These are phyloP conservation scores for Biancaea sappan DNA, from an alignment of 306 rosid genomes.

Conservation along the genomic window DNA sequence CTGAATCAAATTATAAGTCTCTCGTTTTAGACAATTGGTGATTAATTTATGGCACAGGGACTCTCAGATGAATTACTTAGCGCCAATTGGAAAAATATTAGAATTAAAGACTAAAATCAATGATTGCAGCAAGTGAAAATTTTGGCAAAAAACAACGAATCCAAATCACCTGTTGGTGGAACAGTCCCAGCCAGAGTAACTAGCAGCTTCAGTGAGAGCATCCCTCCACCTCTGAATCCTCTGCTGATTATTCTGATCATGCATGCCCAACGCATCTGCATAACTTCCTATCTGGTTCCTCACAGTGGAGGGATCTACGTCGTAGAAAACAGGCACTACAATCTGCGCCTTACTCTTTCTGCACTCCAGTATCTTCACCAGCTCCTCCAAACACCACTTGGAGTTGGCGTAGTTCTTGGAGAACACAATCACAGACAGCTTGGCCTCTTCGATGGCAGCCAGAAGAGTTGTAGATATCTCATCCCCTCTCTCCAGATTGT, in stretches of 20 bases:
- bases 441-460: neutral
- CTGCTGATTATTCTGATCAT: neutral
- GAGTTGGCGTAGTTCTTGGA: neutral
- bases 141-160: no score
- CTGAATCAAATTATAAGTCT: no score
- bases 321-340: slow-evolving; percentile 1
- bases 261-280: neutral
- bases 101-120: no score
- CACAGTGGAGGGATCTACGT: neutral
- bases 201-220: slow-evolving; percentile 32
- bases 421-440: neutral
- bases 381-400: slow-evolving; percentile 22
- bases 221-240: slow-evolving; percentile 34
- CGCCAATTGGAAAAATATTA: no score
- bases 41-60: no score
- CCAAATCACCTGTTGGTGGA: slow-evolving; percentile 28
- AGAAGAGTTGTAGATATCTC: neutral
- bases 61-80: no score
- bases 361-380: neutral
- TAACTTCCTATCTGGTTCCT: neutral
- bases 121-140: no score
- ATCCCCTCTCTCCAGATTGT: neutral
- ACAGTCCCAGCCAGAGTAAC: slow-evolving; percentile 43
- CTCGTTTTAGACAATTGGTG: no score
- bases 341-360: neutral